Conservation (phyloP, 2,329 filamentous ascomycete genomes). For the Pyricularia sp. region DNA sequence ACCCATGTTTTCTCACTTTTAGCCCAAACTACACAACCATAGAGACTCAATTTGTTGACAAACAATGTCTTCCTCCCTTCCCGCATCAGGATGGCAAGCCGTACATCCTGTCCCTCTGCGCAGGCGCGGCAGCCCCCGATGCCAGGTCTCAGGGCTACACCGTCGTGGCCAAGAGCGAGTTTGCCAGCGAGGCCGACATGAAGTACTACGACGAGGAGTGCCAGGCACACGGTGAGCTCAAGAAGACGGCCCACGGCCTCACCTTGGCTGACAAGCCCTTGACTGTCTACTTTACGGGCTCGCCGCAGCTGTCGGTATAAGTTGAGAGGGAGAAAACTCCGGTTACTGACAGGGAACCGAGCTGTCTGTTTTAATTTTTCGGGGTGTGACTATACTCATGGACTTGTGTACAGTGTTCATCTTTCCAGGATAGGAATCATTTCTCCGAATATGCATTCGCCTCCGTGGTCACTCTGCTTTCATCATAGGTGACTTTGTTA, state of each 20-base stretch:
- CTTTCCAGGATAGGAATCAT: not conserved
- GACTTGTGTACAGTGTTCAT: not conserved
- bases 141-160: slow-evolving; percentile 53
- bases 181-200: slow-evolving; percentile 54
- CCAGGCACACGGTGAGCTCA: slow-evolving; percentile 28
- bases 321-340: not conserved
- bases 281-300: slow-evolving; percentile 7
- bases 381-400: not conserved
- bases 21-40: not conserved
- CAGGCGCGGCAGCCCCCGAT: slow-evolving; percentile 34
- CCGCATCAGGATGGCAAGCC: slow-evolving; percentile 49
- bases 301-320: not conserved
- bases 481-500: not conserved
- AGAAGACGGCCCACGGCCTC: slow-evolving; percentile 19
- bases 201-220: slow-evolving; percentile 51
- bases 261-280: slow-evolving; percentile 17
- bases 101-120: slow-evolving; percentile 49
- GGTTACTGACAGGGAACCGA: not conserved
- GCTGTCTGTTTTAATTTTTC: not conserved
- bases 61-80: no score
- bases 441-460: not conserved
- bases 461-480: not conserved
- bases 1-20: no score
- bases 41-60: not conserved
- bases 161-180: slow-evolving; percentile 48